Conservation (phyloP, 352 stramenopile species). For the Peronospora destructor region DNA sequence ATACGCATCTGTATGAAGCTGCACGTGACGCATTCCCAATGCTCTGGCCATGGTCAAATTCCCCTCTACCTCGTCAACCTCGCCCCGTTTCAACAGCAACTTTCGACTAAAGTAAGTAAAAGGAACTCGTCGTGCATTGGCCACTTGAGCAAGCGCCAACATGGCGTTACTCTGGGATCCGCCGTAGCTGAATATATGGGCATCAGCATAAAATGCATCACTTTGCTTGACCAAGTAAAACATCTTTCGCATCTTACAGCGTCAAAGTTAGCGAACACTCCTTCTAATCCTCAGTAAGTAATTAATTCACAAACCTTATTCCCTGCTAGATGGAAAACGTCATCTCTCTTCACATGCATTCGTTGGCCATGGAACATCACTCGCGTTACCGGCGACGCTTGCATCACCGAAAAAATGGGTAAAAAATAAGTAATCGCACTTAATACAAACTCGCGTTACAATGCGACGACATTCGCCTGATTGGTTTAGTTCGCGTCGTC, state of each 20-base stretch:
- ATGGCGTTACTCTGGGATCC: conserved; percentile 84
- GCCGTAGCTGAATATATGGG: conserved; percentile 69
- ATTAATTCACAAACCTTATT: conserved; percentile 55
- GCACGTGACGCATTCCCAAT: conserved; percentile 66
- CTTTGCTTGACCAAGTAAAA: conserved; percentile 69
- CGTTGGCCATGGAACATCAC: conserved; percentile 57
- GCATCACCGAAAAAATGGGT: background rate
- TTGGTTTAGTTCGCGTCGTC: conserved; percentile 4
- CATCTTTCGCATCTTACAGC: conserved; percentile 76
- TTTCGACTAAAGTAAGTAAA: conserved; percentile 83
- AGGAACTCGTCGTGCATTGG: conserved; percentile 53
- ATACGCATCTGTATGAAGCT: conserved; percentile 41
- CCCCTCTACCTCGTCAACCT: conserved; percentile 5
- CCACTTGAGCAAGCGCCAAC: conserved; percentile 74
- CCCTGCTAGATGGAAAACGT: conserved; percentile 70
- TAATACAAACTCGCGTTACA: conserved; percentile 7
- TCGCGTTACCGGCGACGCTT: conserved; percentile 47
- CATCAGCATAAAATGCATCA: conserved; percentile 43
- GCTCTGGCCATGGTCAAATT: conserved; percentile 42
- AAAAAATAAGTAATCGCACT: conserved; percentile 17
- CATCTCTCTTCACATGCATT: conserved; percentile 82
- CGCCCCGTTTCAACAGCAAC: conserved; percentile 19
- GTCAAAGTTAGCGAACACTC: background rate
- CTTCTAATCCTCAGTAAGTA: background rate
- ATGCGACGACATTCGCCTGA: conserved; percentile 13